Percentiles rank a stretch among this genome's conserved stretches.
phyloP scores from a whole-genome alignment of 1,284 basidiomycete genomes.

The Sanghuangporus weigelae region DNA sequence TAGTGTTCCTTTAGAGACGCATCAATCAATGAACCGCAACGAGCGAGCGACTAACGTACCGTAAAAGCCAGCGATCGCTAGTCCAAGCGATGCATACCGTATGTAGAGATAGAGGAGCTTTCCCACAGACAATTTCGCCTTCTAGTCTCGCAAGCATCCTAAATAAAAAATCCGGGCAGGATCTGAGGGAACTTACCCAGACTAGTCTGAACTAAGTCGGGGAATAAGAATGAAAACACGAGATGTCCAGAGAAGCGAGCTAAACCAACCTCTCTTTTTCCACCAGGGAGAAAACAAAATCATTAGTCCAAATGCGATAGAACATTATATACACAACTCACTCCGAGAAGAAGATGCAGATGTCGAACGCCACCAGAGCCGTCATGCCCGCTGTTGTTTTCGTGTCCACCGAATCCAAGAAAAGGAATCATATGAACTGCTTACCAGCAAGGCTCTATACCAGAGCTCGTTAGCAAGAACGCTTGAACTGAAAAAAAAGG shows the following conservation, averaged over 20 bases:
- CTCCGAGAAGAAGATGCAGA: background rate
- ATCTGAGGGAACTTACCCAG: background rate
- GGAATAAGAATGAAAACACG: background rate
- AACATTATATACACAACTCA: background rate
- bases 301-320: background rate
- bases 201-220: background rate
- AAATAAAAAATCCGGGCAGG: background rate
- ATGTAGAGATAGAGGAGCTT: background rate
- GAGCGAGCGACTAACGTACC: background rate
- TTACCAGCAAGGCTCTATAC: background rate
- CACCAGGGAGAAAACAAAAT: background rate
- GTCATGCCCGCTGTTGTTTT: background rate
- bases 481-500: background rate
- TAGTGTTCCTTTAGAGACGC: background rate
- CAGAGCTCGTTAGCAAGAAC: background rate
- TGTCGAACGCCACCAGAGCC: background rate
- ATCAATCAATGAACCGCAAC: background rate
- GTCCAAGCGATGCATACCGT: background rate
- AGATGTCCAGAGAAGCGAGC: background rate
- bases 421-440: background rate
- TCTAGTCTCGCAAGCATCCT: background rate
- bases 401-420: background rate
- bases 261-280: background rate
- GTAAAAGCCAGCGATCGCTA: background rate
- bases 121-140: background rate